A percentile compares a stretch with the other conserved stretches of the same genome.
Evolutionary conservation across 352 stramenopile species (phyloP).

Genomic region (Halophytophthora polymorphica): DNA sequence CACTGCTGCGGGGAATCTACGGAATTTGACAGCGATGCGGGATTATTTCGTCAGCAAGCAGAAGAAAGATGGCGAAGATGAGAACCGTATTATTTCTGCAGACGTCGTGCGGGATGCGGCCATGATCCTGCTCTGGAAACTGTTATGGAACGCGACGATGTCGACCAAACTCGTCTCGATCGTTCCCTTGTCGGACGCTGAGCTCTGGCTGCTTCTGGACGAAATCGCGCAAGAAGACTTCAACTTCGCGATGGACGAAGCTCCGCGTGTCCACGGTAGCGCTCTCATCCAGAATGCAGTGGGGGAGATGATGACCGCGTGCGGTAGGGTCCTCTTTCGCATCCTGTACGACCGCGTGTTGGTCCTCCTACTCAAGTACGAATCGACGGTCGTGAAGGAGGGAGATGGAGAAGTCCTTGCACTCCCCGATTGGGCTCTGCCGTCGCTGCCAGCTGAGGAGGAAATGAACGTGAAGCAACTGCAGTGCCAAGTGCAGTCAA

Average conservation of each 20-base stretch:
- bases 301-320: constrained; percentile 28
- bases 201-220: constrained; percentile 21
- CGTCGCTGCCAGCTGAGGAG: constrained; percentile 1
- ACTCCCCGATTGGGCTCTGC: constrained; percentile 13
- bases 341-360: constrained; percentile 15
- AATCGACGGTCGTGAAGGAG: constrained; percentile 1
- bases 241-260: neutral
- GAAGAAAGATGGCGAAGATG: neutral
- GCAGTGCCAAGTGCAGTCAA: constrained; percentile 8
- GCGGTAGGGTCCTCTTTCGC: constrained; percentile 17
- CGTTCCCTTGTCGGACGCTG: constrained; percentile 8
- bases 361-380: constrained; percentile 25
- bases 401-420: constrained; percentile 5
- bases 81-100: constrained; percentile 1
- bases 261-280: constrained; percentile 12
- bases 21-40: constrained; percentile 14
- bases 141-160: constrained; percentile 24
- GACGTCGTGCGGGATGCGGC: constrained; percentile 10
- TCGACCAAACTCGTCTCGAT: neutral
- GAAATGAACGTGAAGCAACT: constrained; percentile 5
- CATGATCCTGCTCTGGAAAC: constrained; percentile 29
- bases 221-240: constrained; percentile 13
- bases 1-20: constrained; percentile 6
- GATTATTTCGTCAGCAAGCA: constrained; percentile 7
- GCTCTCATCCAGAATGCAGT: constrained; percentile 24